Evolutionary conservation across 305 asterid species (phyloP).

Genomic region (Fraxinus baroniana): DNA sequence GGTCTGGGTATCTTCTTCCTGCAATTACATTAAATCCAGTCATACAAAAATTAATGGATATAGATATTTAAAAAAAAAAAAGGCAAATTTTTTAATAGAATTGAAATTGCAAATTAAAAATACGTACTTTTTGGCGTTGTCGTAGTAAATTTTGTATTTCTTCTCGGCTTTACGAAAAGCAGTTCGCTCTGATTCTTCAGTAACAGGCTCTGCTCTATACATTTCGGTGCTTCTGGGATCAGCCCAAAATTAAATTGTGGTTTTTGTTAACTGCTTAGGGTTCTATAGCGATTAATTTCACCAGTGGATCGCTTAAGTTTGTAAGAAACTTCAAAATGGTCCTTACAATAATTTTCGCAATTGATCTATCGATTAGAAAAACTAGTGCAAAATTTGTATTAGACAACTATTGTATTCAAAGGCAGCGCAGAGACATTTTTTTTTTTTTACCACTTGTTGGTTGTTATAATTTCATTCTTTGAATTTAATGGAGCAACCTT

Average conservation of each 20-base stretch:
- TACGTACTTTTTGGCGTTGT: constrained; percentile 56
- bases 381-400: no score
- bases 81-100: background rate
- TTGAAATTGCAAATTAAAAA: background rate
- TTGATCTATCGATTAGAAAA: no score
- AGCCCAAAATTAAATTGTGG: constrained; percentile 17
- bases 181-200: constrained; percentile 71
- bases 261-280: constrained; percentile 25
- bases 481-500: no score
- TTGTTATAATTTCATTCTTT: background rate
- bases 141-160: constrained; percentile 87
- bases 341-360: background rate
- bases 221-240: constrained; percentile 29
- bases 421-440: no score
- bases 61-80: background rate
- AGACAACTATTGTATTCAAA: no score
- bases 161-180: constrained; percentile 89
- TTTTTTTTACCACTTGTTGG: no score
- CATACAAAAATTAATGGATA: background rate
- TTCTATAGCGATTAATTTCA: constrained; percentile 6
- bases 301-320: background rate
- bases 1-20: constrained; percentile 70
- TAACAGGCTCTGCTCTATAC: constrained; percentile 53
- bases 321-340: background rate
- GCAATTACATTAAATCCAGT: background rate